Evolutionary conservation across 192 early-diverging fungal species (phyloP).

Genomic region (Entomortierella lignicola): DNA sequence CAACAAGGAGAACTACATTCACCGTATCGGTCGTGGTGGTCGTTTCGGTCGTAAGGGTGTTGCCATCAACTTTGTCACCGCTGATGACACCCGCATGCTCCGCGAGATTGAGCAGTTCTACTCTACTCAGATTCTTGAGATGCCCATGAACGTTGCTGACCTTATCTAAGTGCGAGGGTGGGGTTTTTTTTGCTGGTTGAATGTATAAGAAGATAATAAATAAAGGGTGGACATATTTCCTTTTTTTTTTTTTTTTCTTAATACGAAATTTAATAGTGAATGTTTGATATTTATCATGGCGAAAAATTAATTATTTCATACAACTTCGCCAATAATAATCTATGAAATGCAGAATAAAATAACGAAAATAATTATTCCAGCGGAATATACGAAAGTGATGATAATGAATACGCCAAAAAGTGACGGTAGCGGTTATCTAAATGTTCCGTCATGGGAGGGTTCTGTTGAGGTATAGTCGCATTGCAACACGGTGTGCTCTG

Average conservation of each 20-base stretch:
- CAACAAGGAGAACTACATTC: constrained; percentile 99
- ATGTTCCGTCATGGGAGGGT: constrained; percentile 24
- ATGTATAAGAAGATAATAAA: constrained; percentile 14
- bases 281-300: too few relatives aligned
- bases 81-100: constrained; percentile 92
- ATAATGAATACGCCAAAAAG: too few relatives aligned
- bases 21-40: constrained; percentile 99
- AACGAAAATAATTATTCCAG: background rate
- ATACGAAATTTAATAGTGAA: constrained; percentile 41
- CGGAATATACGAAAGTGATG: background rate
- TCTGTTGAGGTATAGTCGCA: constrained; percentile 43
- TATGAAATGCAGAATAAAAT: constrained; percentile 24
- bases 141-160: constrained; percentile 98
- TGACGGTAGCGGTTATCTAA: background rate
- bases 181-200: constrained; percentile 7
- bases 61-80: constrained; percentile 99
- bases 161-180: constrained; percentile 66
- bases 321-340: background rate
- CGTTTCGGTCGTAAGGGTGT: constrained; percentile 99
- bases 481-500: constrained; percentile 35
- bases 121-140: constrained; percentile 99
- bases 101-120: constrained; percentile 91
- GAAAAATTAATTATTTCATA: too few relatives aligned
- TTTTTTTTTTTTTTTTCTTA: constrained; percentile 26
- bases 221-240: constrained; percentile 7